Evolutionary conservation across 345 rosid genomes (phyloP).

Genomic region (Corchorus capsularis): DNA sequence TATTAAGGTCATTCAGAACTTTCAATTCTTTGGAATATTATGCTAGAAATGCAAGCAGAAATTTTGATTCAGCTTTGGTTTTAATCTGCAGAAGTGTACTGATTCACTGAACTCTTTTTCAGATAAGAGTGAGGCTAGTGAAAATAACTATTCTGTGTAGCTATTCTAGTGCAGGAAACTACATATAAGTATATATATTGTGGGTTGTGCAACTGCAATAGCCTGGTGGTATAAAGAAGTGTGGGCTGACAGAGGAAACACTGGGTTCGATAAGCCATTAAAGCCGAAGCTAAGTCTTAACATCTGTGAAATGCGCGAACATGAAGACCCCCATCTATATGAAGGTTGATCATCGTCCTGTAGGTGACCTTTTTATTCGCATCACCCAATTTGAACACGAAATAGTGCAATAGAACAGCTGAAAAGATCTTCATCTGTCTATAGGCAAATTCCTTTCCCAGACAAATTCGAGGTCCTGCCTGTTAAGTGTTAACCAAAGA

Average conservation of each 20-base stretch:
- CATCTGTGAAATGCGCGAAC: conserved; percentile 36
- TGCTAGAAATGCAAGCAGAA: too few relatives aligned
- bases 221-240: neutral
- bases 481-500: conserved; percentile 24
- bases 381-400: conserved; percentile 46
- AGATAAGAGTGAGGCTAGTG: too few relatives aligned
- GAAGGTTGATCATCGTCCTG: conserved; percentile 67
- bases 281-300: neutral
- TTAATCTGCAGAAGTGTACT: too few relatives aligned
- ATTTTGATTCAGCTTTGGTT: too few relatives aligned
- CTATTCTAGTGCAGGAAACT: neutral
- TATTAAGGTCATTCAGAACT: too few relatives aligned
- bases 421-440: conserved; percentile 62
- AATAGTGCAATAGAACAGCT: conserved; percentile 41
- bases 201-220: neutral
- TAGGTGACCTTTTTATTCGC: conserved; percentile 41
- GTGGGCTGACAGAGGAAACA: neutral
- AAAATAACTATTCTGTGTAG: neutral
- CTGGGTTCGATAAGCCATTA: neutral
- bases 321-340: conserved; percentile 62
- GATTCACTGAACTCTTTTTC: too few relatives aligned
- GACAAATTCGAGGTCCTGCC: conserved; percentile 66
- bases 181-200: neutral
- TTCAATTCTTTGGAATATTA: too few relatives aligned
- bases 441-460: conserved; percentile 61